These are phyloP conservation scores for Lippia alba DNA, from an alignment of 305 asterid species.

Conservation along the genomic window DNA sequence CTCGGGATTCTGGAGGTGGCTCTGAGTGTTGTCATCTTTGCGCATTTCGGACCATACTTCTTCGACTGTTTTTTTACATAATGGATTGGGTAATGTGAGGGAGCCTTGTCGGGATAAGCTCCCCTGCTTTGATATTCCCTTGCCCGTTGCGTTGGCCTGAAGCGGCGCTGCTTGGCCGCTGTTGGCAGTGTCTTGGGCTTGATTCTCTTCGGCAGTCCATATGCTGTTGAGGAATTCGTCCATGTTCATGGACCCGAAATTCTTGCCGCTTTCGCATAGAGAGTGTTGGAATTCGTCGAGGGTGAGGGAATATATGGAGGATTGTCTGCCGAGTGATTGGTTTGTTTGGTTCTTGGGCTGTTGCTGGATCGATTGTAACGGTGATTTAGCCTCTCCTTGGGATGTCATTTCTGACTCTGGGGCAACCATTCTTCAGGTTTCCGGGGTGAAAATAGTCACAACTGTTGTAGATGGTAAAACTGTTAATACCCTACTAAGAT, in stretches of 20 bases:
- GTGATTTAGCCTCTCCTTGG: constrained; percentile 55
- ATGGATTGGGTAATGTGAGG: constrained; percentile 46
- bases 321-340: constrained; percentile 47
- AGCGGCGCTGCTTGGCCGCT: constrained; percentile 17
- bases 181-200: constrained; percentile 43
- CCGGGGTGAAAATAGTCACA: not conserved
- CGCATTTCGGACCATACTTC: constrained; percentile 68
- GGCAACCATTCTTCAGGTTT: constrained; percentile 38
- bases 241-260: constrained; percentile 78
- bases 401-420: constrained; percentile 49
- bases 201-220: constrained; percentile 73
- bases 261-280: constrained; percentile 60
- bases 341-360: constrained; percentile 38
- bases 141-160: constrained; percentile 19
- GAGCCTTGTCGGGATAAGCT: constrained; percentile 63
- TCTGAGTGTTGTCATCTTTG: constrained; percentile 12
- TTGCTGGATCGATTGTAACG: constrained; percentile 42
- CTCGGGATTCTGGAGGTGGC: constrained; percentile 40
- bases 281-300: constrained; percentile 68
- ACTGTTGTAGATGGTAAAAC: not conserved
- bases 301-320: constrained; percentile 67
- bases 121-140: constrained; percentile 38
- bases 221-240: constrained; percentile 76
- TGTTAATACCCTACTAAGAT: not conserved
- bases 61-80: constrained; percentile 62